Evolutionary conservation across 192 early-diverging fungal species (phyloP).

Genomic region (Spinellus fusiger): DNA sequence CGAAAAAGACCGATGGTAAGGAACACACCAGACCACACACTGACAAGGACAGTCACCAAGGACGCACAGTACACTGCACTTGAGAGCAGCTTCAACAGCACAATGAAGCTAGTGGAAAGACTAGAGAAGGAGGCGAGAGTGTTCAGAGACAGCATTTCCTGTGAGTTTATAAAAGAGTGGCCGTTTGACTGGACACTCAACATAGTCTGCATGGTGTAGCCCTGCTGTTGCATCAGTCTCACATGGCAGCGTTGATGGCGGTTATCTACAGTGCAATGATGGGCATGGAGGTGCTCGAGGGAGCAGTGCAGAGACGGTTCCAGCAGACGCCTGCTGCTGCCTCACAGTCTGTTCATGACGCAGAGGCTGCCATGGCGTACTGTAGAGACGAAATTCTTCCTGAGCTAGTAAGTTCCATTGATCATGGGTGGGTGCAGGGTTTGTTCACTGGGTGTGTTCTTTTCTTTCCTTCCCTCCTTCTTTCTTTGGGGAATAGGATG

Average conservation of each 20-base stretch:
- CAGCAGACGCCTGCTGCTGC: conserved; percentile 38
- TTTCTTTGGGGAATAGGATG: too few species aligned
- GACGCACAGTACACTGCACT: conserved; percentile 55
- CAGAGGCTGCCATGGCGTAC: conserved; percentile 38
- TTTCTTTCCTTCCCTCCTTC: too few species aligned
- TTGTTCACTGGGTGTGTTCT: background rate
- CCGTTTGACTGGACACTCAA: too few species aligned
- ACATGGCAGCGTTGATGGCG: conserved; percentile 17
- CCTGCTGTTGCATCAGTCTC: conserved; percentile 21
- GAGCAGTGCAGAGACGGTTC: conserved; percentile 36
- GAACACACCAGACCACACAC: background rate
- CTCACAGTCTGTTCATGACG: conserved; percentile 45
- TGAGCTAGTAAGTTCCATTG: conserved; percentile 46
- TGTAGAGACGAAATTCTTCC: conserved; percentile 54
- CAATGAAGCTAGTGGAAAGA: conserved; percentile 53
- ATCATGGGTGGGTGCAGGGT: background rate
- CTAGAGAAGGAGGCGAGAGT: conserved; percentile 61
- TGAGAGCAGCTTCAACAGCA: conserved; percentile 54
- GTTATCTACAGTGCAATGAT: conserved; percentile 19
- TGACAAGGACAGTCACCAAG: conserved; percentile 48
- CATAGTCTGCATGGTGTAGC: conserved; percentile 6
- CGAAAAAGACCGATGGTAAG: conserved; percentile 40
- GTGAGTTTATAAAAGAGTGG: conserved; percentile 10
- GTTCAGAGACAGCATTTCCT: conserved; percentile 56
- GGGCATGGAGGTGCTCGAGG: conserved; percentile 42